phyloP scores from a whole-genome alignment of 768 basidiomycete genomes.

The Gymnopilus junonius region DNA sequence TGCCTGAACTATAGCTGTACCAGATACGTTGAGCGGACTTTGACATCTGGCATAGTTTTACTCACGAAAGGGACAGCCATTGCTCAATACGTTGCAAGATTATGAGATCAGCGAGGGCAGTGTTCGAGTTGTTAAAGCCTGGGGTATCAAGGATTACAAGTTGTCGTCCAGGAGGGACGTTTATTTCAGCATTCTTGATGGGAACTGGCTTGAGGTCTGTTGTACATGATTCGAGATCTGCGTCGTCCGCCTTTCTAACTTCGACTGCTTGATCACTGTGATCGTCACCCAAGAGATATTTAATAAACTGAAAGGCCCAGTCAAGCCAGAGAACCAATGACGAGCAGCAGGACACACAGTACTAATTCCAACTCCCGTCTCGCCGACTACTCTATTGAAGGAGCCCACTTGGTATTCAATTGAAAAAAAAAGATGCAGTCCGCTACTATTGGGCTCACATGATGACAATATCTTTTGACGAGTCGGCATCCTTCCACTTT shows the following conservation, averaged over 20 bases:
- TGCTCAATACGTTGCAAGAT: neutral
- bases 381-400: neutral
- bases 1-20: neutral
- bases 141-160: neutral
- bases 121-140: neutral
- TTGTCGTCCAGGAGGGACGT: neutral
- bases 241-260: neutral
- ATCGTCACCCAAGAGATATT: neutral
- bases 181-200: neutral
- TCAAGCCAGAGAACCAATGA: neutral
- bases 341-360: neutral
- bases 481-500: neutral
- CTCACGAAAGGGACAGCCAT: neutral
- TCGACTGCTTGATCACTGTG: neutral
- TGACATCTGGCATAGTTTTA: neutral
- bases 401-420: neutral
- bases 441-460: no score
- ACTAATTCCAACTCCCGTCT: neutral
- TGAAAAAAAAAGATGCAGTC: neutral
- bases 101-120: neutral
- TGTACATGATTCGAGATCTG: neutral
- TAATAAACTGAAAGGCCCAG: neutral
- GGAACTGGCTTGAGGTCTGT: neutral
- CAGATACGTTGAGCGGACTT: neutral
- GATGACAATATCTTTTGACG: neutral